These are phyloP conservation scores for Salix dunnii DNA, from an alignment of 345 rosid genomes.

Conservation along the genomic window DNA sequence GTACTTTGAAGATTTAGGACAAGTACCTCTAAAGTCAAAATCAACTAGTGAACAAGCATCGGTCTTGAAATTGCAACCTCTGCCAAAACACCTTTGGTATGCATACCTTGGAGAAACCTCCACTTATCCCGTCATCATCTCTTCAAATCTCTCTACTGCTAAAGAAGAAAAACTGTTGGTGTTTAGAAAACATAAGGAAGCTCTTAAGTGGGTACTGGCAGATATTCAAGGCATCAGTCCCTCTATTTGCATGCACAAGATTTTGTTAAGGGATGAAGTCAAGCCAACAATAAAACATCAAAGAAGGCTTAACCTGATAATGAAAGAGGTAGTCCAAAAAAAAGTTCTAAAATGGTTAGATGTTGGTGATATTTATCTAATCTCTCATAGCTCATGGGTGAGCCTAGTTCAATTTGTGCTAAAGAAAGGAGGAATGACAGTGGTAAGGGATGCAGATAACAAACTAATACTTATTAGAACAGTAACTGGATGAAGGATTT, in stretches of 20 bases:
- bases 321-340: neutral
- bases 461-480: neutral
- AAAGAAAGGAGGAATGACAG: neutral
- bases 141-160: neutral
- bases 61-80: too few relatives aligned
- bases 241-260: neutral
- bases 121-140: neutral
- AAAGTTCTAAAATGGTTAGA: neutral
- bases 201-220: neutral
- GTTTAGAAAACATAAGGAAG: neutral
- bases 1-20: too few relatives aligned
- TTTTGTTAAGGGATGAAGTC: neutral
- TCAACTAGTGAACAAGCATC: too few relatives aligned
- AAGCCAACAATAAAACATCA: neutral
- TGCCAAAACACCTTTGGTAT: fast-evolving
- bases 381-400: neutral
- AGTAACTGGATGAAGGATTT: neutral
- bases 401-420: neutral
- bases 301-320: neutral
- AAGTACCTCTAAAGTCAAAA: too few relatives aligned
- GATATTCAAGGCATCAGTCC: constrained; percentile 3
- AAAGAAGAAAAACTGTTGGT: neutral
- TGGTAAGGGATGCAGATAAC: neutral
- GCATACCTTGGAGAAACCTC: too few relatives aligned
- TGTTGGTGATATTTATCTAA: neutral